Percentiles rank a stretch among this genome's conserved stretches.
These are phyloP conservation scores for Petrea volubilis DNA, from an alignment of 257 asterid species.

Conservation along the genomic window DNA sequence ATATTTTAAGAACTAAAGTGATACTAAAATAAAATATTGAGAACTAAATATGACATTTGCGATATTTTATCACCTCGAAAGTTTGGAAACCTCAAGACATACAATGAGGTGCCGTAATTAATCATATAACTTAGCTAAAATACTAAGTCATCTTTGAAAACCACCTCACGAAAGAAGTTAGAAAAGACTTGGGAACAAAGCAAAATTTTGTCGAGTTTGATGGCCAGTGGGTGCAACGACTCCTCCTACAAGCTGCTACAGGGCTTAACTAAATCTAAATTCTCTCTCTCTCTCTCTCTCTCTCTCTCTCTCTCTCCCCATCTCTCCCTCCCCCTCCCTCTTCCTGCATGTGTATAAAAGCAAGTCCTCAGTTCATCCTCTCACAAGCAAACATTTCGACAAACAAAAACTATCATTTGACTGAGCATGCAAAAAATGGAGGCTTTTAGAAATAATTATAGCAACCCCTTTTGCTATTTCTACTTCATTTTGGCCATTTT, in stretches of 20 bases:
- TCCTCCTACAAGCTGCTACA: too few relatives aligned
- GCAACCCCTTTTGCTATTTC: slow-evolving; percentile 26
- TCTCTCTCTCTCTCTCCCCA: too few relatives aligned
- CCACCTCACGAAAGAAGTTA: background rate
- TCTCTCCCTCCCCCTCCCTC: too few relatives aligned
- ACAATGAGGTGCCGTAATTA: background rate
- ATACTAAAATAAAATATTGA: too few relatives aligned
- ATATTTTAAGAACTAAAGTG: too few relatives aligned
- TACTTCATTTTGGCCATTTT: slow-evolving; percentile 32
- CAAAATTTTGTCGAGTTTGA: slow-evolving; percentile 27
- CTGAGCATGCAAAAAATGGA: slow-evolving; percentile 30
- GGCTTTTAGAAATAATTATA: slow-evolving; percentile 3
- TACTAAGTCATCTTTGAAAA: background rate
- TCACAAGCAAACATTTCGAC: slow-evolving; percentile 22
- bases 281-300: slow-evolving; percentile 26
- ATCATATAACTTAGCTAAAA: background rate
- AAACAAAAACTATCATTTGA: background rate
- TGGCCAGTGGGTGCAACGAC: slow-evolving; percentile 68
- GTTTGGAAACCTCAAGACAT: background rate
- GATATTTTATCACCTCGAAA: background rate
- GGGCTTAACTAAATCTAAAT: slow-evolving; percentile 51
- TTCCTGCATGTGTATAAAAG: slow-evolving; percentile 41
- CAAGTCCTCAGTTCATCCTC: slow-evolving; percentile 12
- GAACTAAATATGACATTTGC: too few relatives aligned
- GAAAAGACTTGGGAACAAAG: slow-evolving; percentile 39